Evolutionary conservation across 345 rosid genomes (phyloP), one percentile per base, ranked within the genome.

Genomic region (Toxicodendron radicans): DNA sequence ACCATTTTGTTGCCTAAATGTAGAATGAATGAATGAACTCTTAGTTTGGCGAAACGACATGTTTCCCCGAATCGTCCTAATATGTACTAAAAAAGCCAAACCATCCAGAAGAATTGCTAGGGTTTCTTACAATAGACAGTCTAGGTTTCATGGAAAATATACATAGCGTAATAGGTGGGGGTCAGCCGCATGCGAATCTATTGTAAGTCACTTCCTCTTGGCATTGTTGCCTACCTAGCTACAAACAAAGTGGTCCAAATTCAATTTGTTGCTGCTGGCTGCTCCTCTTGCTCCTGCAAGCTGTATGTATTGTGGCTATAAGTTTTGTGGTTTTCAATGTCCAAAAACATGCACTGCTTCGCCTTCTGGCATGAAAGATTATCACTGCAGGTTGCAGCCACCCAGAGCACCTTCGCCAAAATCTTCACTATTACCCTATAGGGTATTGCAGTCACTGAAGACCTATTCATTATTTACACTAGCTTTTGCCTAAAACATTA

Each of bases 91-190:
- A 65, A 74, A 62, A 61, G 32, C 61, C 60, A 33, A 21, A 67
- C 18, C 48, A 20, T 20, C 27, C 38, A 60, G 54, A 24, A 17
- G n/a, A 68, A 52, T 23, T 35, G 10, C 66, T 73, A 73, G 75
- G 81, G 81, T 73, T 78, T 73, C 74, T 52, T 14, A 46, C 71
- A 57, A 21, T 73, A 79, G 68, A 38, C 68, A 32, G 30, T 45
- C 45, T 64, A 58, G 54, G 66, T 49, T 51, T 48, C 21, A 2
- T 38, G 38, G 52, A 20, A 35, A 57, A 23, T n/a, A 23, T 2
- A 17, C 23, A 10, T 58, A 46, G 68, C 73, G 18, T 33, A 24
- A 49, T 58, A 30, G 41, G 20, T 43, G 16, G 35, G 63, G 32
- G 59, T 48, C 41, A 60, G 58, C 58, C 58, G 71, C 78, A 69